Conservation (phyloP, 768 basidiomycete species). For the Mycena alexandri region DNA sequence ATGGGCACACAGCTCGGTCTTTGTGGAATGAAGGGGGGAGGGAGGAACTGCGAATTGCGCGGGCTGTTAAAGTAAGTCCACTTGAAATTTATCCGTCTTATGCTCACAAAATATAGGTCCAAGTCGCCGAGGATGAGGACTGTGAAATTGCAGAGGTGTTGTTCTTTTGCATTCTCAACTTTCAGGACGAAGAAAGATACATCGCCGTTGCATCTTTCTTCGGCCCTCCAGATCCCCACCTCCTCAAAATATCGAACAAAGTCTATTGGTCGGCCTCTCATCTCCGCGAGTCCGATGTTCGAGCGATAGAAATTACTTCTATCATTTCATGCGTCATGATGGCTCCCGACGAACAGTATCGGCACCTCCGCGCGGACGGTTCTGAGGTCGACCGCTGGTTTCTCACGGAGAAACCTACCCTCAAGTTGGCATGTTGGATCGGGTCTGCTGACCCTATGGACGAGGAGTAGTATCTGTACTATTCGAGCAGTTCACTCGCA, state of each 20-base stretch:
- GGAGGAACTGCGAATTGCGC: not conserved
- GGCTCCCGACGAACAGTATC: conserved; percentile 21
- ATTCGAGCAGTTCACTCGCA: too few relatives aligned
- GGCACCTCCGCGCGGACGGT: not conserved
- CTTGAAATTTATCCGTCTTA: too few relatives aligned
- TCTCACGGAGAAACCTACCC: conserved; percentile 2
- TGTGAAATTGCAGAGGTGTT: conserved; percentile 16
- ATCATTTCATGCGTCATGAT: conserved; percentile 16
- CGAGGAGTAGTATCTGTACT: too few relatives aligned
- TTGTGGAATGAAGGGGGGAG: not conserved
- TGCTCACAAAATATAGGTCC: not conserved
- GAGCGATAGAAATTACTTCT: conserved; percentile 5
- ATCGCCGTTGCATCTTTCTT: conserved; percentile 20
- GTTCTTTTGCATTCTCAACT: not conserved
- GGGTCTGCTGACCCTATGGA: too few relatives aligned
- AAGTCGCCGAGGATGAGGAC: not conserved
- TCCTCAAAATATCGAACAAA: not conserved
- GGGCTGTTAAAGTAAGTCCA: conserved; percentile 1
- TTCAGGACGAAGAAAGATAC: not conserved
- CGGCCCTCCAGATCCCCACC: conserved; percentile 10
- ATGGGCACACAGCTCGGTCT: not conserved
- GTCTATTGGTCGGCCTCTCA: conserved; percentile 7
- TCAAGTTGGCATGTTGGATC: not conserved
- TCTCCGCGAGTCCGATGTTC: conserved; percentile 13
- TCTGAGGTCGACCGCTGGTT: conserved; percentile 10